phyloP scores from a whole-genome alignment of 768 basidiomycete species.

The Auricularia sp. region DNA sequence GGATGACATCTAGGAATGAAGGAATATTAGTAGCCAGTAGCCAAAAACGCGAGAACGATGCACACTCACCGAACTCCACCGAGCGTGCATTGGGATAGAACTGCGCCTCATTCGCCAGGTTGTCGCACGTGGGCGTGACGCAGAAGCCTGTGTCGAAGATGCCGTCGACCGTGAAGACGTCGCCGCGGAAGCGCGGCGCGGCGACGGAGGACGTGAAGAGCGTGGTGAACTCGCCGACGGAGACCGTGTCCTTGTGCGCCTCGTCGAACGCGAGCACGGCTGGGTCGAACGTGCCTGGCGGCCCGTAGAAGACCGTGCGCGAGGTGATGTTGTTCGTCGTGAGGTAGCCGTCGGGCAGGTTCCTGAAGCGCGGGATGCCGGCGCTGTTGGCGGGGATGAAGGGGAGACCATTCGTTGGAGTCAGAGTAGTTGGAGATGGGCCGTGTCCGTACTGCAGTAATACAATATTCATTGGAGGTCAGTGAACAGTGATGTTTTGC shows the following conservation, averaged over 20 bases:
- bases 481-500: no score
- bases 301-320: not conserved
- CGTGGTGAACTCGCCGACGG: not conserved
- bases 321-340: not conserved
- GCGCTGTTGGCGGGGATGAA: no score
- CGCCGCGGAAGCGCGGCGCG: not conserved
- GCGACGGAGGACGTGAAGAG: not conserved
- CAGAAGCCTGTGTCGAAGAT: not conserved
- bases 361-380: not conserved
- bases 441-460: no score
- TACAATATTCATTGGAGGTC: no score
- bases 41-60: no score
- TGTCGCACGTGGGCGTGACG: not conserved
- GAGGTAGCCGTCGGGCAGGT: not conserved
- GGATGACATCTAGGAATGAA: no score
- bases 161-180: not conserved
- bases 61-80: no score
- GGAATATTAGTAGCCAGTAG: no score
- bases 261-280: not conserved
- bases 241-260: not conserved
- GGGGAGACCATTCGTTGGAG: no score
- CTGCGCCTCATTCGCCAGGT: not conserved
- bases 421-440: no score
- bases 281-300: not conserved
- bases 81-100: not conserved